phyloP scores from a whole-genome alignment of 2,329 filamentous ascomycete genomes.

The Hortaea werneckii region DNA sequence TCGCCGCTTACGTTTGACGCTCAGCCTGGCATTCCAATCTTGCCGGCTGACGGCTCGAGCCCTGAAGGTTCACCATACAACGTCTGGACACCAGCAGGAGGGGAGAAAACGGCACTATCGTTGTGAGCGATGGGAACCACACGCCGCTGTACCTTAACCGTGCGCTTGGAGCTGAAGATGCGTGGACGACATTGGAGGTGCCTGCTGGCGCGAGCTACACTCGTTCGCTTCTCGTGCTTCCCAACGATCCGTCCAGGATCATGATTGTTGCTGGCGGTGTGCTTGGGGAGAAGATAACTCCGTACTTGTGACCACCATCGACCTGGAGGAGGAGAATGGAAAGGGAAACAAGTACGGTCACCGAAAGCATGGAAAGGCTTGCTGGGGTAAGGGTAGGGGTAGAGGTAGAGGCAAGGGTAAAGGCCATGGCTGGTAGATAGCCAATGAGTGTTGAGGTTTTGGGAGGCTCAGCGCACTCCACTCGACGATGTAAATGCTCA shows the following conservation, averaged over 20 bases:
- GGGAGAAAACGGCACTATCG: slow-evolving; percentile 37
- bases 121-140: slow-evolving; percentile 33
- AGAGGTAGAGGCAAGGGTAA: not conserved
- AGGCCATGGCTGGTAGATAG: not conserved
- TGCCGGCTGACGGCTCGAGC: slow-evolving; percentile 35
- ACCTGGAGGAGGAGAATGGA: not conserved
- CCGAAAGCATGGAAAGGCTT: not conserved
- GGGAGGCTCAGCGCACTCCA: too few species aligned
- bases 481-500: too few species aligned
- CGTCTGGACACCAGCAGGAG: slow-evolving; percentile 41
- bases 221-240: slow-evolving; percentile 36
- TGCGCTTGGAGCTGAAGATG: slow-evolving; percentile 31
- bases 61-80: slow-evolving; percentile 42
- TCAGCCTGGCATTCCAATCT: slow-evolving; percentile 31
- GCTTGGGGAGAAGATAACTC: slow-evolving; percentile 21
- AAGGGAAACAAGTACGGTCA: not conserved
- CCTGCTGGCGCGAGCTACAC: slow-evolving; percentile 36
- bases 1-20: slow-evolving; percentile 39
- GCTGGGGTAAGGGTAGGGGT: not conserved
- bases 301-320: slow-evolving; percentile 10
- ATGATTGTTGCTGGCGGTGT: slow-evolving; percentile 34
- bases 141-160: slow-evolving; percentile 39
- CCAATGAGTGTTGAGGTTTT: too few species aligned
- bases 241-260: slow-evolving; percentile 26
- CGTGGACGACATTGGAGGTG: slow-evolving; percentile 37